These are phyloP conservation scores for Trichoderma koningii DNA, from an alignment of 2,329 filamentous ascomycete species.

Conservation along the genomic window DNA sequence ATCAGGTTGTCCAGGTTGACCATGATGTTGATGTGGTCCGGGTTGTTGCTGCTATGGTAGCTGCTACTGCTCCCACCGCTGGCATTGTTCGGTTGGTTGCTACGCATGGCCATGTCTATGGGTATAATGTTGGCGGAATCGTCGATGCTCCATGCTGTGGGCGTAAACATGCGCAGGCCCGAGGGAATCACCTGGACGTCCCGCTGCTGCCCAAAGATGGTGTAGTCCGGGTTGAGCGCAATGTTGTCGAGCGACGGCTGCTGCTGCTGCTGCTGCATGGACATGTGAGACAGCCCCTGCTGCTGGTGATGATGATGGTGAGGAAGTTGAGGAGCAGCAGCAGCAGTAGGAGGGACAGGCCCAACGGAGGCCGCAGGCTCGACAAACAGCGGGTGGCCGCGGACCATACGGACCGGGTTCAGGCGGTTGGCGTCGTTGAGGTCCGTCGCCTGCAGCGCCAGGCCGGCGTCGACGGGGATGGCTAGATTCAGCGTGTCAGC, in stretches of 20 bases:
- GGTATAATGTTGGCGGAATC: neutral
- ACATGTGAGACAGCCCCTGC: too few species aligned
- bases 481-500: constrained; percentile 6
- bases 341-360: too few species aligned
- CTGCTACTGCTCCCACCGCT: neutral
- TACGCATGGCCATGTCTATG: neutral
- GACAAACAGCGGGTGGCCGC: too few species aligned
- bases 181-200: neutral
- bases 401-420: neutral
- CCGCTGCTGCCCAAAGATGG: constrained; percentile 17
- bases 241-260: neutral
- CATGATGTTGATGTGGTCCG: constrained; percentile 19
- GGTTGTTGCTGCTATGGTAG: neutral
- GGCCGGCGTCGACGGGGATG: neutral
- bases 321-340: too few species aligned
- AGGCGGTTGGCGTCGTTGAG: constrained; percentile 1
- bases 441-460: neutral
- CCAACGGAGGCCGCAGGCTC: too few species aligned
- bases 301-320: too few species aligned
- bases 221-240: neutral
- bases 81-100: neutral
- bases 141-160: neutral
- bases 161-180: constrained; percentile 2
- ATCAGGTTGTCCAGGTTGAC: constrained; percentile 21
- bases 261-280: too few species aligned